Percentiles rank a stretch among this genome's conserved stretches.
Conservation (phyloP, 371 early-diverging fungal species). For the Syncephalastrum racemosum region DNA sequence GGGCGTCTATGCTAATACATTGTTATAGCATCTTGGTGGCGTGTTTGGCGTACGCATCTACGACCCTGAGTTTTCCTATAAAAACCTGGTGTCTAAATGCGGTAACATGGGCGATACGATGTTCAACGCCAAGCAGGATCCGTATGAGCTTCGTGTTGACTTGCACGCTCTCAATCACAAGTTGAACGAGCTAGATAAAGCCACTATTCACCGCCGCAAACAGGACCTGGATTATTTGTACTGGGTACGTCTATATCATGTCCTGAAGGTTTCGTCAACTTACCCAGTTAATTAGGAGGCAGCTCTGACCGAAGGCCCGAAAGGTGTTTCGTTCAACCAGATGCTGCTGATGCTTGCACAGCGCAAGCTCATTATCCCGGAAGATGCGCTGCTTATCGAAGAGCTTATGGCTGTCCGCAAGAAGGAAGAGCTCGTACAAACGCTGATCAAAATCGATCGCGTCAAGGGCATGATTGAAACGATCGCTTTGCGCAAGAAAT, state of each 20-base stretch:
- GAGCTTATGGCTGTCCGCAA: constrained; percentile 43
- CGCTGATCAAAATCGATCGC: constrained; percentile 45
- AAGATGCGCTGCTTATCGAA: constrained; percentile 45
- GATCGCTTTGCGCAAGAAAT: constrained; percentile 43
- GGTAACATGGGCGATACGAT: constrained; percentile 3
- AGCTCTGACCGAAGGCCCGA: constrained; percentile 31
- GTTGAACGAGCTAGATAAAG: constrained; percentile 32
- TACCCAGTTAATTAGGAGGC: constrained; percentile 25
- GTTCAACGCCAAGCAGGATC: constrained; percentile 13
- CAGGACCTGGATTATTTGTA: constrained; percentile 43
- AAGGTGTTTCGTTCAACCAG: constrained; percentile 61
- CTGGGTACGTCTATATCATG: constrained; percentile 28
- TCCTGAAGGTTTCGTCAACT: neutral
- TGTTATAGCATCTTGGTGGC: constrained; percentile 36
- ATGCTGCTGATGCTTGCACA: constrained; percentile 61
- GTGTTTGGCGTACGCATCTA: constrained; percentile 41
- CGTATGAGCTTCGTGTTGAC: constrained; percentile 27
- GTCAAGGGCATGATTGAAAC: constrained; percentile 50
- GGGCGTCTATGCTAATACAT: neutral
- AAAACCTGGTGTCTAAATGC: constrained; percentile 26
- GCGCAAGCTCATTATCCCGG: constrained; percentile 58
- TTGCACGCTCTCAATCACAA: constrained; percentile 24
- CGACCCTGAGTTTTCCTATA: constrained; percentile 37
- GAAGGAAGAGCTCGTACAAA: constrained; percentile 44
- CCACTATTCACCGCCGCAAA: constrained; percentile 31